Evolutionary conservation across 441 rosid genomes (phyloP).

Genomic region (Monsonia emarginata): DNA sequence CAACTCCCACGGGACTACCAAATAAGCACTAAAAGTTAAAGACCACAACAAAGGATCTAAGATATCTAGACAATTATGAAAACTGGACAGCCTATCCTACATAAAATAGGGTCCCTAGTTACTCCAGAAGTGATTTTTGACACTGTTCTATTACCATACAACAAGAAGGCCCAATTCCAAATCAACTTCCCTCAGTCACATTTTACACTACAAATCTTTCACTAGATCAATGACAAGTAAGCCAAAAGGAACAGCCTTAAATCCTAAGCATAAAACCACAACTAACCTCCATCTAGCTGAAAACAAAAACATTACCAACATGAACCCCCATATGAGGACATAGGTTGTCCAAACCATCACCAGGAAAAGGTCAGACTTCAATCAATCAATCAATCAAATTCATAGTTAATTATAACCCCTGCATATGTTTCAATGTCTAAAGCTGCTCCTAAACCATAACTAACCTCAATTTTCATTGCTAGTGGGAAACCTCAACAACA

Average conservation of each 20-base stretch:
- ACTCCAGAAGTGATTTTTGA: conserved; percentile 1
- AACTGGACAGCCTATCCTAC: conserved; percentile 22
- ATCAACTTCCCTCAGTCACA: neutral
- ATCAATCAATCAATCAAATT: neutral
- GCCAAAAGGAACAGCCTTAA: neutral
- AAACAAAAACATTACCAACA: neutral
- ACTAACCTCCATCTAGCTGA: neutral
- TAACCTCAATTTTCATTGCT: neutral
- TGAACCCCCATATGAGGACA: neutral
- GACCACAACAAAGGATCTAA: neutral
- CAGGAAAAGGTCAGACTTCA: neutral
- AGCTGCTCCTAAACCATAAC: neutral
- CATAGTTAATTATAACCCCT: neutral
- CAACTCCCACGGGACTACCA: neutral
- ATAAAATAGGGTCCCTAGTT: conserved; percentile 26
- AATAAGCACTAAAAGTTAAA: conserved; percentile 11
- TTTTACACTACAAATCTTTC: neutral
- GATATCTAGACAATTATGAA: conserved; percentile 17
- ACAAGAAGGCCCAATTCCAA: conserved; percentile 17
- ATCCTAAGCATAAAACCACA: neutral
- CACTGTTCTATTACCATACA: conserved; percentile 10
- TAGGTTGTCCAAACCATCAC: neutral
- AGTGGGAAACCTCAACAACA: neutral
- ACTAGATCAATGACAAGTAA: neutral
- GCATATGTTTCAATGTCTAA: neutral